These are phyloP conservation scores for Rhododendron griersonianum DNA, from an alignment of 148 eudicot species.

Conservation along the genomic window DNA sequence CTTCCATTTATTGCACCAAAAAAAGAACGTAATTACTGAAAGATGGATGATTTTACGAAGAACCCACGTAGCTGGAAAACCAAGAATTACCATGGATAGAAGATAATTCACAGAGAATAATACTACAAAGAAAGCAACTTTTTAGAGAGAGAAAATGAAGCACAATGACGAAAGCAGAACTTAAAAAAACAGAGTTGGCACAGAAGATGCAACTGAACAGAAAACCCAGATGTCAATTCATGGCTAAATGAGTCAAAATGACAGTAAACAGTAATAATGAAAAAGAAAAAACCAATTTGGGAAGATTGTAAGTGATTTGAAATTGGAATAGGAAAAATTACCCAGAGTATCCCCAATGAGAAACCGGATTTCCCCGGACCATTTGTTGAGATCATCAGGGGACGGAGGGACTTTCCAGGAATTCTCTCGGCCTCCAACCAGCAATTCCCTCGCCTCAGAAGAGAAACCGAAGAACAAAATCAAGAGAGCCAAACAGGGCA, in stretches of 20 bases:
- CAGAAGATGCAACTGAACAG: not conserved
- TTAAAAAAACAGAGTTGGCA: not conserved
- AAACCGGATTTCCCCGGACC: conserved; percentile 26
- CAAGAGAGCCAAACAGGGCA: conserved; percentile 10
- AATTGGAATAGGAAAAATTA: not conserved
- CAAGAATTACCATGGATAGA: not conserved
- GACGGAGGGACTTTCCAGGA: conserved; percentile 31
- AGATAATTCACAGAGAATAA: not conserved
- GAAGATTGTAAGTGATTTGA: not conserved
- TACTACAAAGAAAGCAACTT: not conserved
- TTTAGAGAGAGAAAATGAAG: not conserved
- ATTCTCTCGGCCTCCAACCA: conserved; percentile 16
- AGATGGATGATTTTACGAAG: not conserved
- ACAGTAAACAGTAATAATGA: not conserved
- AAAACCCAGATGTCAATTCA: not conserved
- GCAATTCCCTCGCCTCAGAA: conserved; percentile 20
- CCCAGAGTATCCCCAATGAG: conserved; percentile 31
- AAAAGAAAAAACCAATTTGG: not conserved
- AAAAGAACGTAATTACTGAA: too few species aligned
- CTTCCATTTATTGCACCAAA: too few species aligned
- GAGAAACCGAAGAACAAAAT: conserved; percentile 1
- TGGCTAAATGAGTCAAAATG: too few species aligned
- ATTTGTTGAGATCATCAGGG: conserved; percentile 21
- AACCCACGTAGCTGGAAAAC: too few species aligned
- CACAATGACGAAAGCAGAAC: not conserved